Evolutionary conservation across 306 rosid species (phyloP).

Genomic region (Quillaja saponaria): DNA sequence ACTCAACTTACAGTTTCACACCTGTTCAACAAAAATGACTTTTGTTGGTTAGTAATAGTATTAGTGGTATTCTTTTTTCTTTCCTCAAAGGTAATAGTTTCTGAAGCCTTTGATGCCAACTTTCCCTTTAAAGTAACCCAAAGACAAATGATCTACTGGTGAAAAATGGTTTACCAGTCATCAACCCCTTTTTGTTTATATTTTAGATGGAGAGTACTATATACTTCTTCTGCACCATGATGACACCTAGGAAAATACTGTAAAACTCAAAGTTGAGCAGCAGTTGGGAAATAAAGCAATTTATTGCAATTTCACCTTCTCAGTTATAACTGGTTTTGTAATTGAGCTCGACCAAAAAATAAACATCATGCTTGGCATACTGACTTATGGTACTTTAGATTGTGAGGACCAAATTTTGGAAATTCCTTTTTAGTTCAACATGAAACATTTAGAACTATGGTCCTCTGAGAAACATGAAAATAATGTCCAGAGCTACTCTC

Average conservation of each 20-base stretch:
- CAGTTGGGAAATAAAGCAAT: not conserved
- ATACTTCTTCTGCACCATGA: slow-evolving; percentile 6
- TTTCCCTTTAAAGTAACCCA: too few relatives aligned
- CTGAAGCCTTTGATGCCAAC: not conserved
- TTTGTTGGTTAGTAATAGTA: too few relatives aligned
- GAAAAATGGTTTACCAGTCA: not conserved
- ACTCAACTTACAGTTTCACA: too few relatives aligned
- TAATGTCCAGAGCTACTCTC: not conserved
- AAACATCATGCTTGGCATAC: not conserved
- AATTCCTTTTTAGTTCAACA: not conserved
- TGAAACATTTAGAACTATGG: not conserved
- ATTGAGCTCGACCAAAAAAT: slow-evolving; percentile 44
- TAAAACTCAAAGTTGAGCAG: not conserved
- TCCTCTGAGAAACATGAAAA: not conserved
- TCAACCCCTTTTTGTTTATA: slow-evolving; percentile 1
- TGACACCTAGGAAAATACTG: slow-evolving; percentile 26
- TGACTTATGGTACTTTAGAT: slow-evolving; percentile 9
- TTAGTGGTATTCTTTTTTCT: too few relatives aligned
- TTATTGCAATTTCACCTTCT: slow-evolving; percentile 25
- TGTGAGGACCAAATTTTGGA: not conserved
- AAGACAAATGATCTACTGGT: not conserved
- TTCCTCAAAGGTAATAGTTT: not conserved
- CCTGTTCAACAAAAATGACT: too few relatives aligned
- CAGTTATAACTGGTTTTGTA: slow-evolving; percentile 28
- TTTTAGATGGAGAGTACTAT: slow-evolving; percentile 4